Evolutionary conservation across 306 rosid species (phyloP).

Genomic region (Herpetospermum pedunculosum): DNA sequence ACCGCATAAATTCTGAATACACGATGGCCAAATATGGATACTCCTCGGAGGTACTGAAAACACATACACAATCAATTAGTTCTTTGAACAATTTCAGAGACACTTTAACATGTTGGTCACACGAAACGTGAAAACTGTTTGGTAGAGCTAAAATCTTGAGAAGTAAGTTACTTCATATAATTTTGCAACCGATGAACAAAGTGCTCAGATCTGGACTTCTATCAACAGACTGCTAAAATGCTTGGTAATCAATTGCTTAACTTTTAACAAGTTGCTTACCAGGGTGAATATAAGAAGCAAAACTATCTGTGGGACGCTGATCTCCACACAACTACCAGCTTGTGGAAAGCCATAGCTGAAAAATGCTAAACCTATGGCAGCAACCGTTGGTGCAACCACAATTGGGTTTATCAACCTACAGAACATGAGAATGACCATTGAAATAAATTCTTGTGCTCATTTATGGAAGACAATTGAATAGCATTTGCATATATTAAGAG

Average conservation of each 20-base stretch:
- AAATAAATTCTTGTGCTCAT: neutral
- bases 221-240: neutral
- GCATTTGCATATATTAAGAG: neutral
- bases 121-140: neutral
- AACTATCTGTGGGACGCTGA: slow-evolving; percentile 69
- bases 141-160: neutral
- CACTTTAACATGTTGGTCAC: slow-evolving; percentile 13
- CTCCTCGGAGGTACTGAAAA: slow-evolving; percentile 72
- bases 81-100: slow-evolving; percentile 8
- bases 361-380: slow-evolving; percentile 90
- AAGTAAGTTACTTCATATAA: neutral
- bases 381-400: slow-evolving; percentile 95
- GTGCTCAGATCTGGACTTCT: neutral
- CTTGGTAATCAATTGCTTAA: neutral
- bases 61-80: slow-evolving; percentile 4
- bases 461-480: neutral
- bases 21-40: slow-evolving; percentile 67
- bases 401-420: slow-evolving; percentile 79
- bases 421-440: neutral
- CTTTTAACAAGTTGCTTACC: slow-evolving; percentile 27
- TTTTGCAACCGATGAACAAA: neutral
- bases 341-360: slow-evolving; percentile 94
- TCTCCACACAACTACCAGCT: slow-evolving; percentile 86
- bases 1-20: slow-evolving; percentile 79
- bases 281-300: slow-evolving; percentile 67